A percentile compares a stretch with the other conserved stretches of the same genome.
Conservation (phyloP, 345 rosid genomes). For the Bruguiera gymnorhiza region DNA sequence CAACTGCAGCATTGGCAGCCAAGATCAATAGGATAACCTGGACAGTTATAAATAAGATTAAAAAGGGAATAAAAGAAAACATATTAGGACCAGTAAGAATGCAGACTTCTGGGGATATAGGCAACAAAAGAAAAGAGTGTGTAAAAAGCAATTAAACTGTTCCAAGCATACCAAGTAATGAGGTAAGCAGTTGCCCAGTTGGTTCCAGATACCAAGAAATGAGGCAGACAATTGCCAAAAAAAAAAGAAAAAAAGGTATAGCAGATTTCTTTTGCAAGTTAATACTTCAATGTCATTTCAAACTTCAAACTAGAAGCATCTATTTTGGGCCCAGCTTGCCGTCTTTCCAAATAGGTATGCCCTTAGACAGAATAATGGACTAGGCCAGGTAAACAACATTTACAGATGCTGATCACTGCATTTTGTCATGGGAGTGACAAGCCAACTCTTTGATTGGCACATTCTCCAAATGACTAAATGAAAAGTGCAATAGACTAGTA, state of each 20-base stretch:
- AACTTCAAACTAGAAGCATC: background rate
- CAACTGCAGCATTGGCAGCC: slow-evolving; percentile 99
- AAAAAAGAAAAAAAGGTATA: too few species aligned
- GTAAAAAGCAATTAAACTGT: slow-evolving; percentile 2
- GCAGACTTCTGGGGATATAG: background rate
- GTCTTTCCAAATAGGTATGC: background rate
- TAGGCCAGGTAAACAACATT: too few species aligned
- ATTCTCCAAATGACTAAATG: too few species aligned
- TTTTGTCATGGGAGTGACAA: too few species aligned
- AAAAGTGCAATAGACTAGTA: too few species aligned
- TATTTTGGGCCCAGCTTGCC: background rate
- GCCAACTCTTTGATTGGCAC: too few species aligned
- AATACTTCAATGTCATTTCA: background rate
- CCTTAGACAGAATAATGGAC: background rate
- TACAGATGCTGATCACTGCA: too few species aligned
- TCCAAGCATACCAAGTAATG: background rate
- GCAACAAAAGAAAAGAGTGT: background rate
- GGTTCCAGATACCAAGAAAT: too few species aligned
- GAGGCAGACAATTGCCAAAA: too few species aligned
- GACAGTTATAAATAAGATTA: background rate
- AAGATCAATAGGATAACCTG: slow-evolving; percentile 93
- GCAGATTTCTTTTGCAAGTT: too few species aligned
- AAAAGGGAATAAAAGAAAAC: slow-evolving; percentile 2
- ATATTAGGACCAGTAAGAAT: slow-evolving; percentile 1
- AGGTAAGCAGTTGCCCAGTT: background rate